Conservation (phyloP, 306 rosid genomes). For the Elaeagnus macrophylla region DNA sequence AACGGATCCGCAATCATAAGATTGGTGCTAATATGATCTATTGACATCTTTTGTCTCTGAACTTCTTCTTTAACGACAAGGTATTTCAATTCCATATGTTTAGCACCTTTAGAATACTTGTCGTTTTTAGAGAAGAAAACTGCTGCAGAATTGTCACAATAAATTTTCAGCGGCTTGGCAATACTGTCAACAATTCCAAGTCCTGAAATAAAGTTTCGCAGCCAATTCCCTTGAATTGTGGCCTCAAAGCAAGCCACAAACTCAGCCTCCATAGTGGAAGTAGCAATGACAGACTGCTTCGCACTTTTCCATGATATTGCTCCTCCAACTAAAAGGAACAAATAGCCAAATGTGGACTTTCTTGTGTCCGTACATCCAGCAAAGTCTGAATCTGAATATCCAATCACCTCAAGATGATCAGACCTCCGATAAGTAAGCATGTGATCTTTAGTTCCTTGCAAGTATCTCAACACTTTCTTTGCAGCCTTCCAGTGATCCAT, state of each 20-base stretch:
- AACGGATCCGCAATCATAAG: no score
- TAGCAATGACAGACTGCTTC: neutral
- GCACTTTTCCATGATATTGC: neutral
- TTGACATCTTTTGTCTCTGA: no score
- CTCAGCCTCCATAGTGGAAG: neutral
- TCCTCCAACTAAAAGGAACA: neutral
- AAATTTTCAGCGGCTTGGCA: no score
- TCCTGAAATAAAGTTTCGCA: no score
- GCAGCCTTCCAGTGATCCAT: neutral
- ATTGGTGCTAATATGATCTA: no score
- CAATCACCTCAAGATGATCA: neutral
- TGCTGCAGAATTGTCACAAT: no score
- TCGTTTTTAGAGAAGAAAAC: no score
- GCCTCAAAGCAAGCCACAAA: neutral
- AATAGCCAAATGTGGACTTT: no score
- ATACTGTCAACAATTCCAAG: no score
- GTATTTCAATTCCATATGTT: no score
- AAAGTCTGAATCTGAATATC: neutral
- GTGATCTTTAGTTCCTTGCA: neutral
- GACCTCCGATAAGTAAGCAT: neutral
- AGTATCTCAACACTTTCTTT: neutral
- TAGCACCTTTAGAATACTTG: no score
- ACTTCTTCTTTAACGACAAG: no score
- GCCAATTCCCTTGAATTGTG: neutral
- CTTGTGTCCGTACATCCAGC: neutral